Conservation (phyloP, 129 eudicot genomes). For the Flaveria linearis region DNA sequence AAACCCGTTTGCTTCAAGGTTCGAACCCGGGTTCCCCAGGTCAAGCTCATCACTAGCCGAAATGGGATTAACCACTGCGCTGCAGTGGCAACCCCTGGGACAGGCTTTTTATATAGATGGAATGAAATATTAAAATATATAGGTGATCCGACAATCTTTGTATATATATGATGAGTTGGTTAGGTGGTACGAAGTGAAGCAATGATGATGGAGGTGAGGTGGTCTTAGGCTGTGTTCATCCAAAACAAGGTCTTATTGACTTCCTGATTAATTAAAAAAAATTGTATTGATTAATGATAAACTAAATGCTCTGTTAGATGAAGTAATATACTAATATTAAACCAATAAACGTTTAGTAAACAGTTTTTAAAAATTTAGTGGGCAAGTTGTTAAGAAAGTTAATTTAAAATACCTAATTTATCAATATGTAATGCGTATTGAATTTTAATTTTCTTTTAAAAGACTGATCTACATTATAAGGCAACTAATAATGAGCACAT, state of each 20-base stretch:
- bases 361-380: neutral
- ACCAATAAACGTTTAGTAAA: neutral
- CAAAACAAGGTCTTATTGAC: slow-evolving; percentile 13
- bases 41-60: too few relatives aligned
- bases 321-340: neutral
- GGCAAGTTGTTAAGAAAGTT: too few relatives aligned
- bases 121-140: neutral
- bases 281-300: neutral
- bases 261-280: neutral
- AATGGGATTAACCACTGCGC: too few relatives aligned
- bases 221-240: slow-evolving; percentile 24
- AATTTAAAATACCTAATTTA: too few relatives aligned
- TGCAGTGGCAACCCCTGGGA: too few relatives aligned
- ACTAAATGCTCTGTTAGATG: neutral
- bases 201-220: slow-evolving; percentile 29
- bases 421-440: too few relatives aligned
- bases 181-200: slow-evolving; percentile 27
- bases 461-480: too few relatives aligned
- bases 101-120: neutral
- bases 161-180: slow-evolving; percentile 26
- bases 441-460: too few relatives aligned
- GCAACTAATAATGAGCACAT: too few relatives aligned
- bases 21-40: too few relatives aligned
- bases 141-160: slow-evolving; percentile 15
- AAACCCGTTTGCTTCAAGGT: too few relatives aligned